phyloP scores from a whole-genome alignment of 1,284 basidiomycete genomes.

The Melampsora americana region DNA sequence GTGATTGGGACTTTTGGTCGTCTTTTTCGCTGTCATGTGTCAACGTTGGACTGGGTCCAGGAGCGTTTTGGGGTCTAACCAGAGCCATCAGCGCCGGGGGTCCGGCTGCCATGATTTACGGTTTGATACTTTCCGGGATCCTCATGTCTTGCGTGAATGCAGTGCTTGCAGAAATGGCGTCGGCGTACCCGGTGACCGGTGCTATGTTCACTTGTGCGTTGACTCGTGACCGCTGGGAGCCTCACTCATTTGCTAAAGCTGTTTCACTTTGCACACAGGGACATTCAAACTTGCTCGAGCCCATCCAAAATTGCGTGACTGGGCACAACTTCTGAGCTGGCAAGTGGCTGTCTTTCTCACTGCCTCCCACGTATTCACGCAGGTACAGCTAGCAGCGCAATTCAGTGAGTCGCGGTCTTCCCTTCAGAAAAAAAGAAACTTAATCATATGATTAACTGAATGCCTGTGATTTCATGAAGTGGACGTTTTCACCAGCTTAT shows the following conservation, averaged over 20 bases:
- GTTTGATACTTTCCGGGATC: conserved; percentile 5
- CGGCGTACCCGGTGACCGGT: conserved; percentile 37
- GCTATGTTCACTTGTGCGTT: conserved; percentile 42
- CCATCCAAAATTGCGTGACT: conserved; percentile 18
- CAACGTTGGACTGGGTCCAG: conserved; percentile 16
- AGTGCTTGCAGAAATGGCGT: conserved; percentile 32
- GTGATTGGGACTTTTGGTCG: conserved; percentile 41
- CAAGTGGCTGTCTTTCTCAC: conserved; percentile 13
- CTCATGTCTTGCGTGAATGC: not conserved
- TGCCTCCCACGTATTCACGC: conserved; percentile 8
- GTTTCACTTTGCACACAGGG: not conserved
- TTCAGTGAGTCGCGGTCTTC: conserved; percentile 17
- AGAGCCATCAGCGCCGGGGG: not conserved
- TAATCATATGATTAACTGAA: no score
- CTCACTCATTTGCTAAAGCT: not conserved
- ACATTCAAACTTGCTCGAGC: conserved; percentile 35
- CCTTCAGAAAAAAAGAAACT: no score
- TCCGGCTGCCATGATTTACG: conserved; percentile 9
- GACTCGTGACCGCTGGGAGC: not conserved
- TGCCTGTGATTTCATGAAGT: not conserved
- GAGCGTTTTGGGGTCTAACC: conserved; percentile 14
- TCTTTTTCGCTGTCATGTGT: conserved; percentile 26
- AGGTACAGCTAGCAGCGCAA: conserved; percentile 14
- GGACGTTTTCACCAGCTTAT: not conserved
- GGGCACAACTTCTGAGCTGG: conserved; percentile 37